Conservation (phyloP, 2,329 filamentous ascomycete genomes). For the Hymenoscyphus linearis region DNA sequence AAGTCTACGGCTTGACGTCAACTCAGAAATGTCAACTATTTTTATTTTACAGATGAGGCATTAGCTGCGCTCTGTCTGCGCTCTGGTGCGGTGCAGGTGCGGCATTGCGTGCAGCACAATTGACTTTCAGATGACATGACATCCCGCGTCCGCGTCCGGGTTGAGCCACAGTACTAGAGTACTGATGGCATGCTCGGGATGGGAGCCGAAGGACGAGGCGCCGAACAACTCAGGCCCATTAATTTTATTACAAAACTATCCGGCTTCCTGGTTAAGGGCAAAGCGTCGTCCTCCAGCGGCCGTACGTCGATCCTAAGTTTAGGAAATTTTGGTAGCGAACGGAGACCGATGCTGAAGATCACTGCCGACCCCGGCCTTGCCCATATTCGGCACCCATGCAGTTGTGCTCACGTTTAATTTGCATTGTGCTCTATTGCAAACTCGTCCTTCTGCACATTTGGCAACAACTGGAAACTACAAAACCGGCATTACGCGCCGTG, state of each 20-base stretch:
- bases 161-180: background rate
- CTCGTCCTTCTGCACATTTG: background rate
- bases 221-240: background rate
- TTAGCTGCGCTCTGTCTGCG: background rate
- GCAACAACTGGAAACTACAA: background rate
- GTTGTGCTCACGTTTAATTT: conserved; percentile 11
- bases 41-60: background rate
- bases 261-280: conserved; percentile 21
- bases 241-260: conserved; percentile 11
- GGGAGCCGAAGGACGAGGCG: background rate
- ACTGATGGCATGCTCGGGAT: background rate
- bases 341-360: conserved; percentile 18
- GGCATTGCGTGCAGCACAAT: background rate
- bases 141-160: background rate
- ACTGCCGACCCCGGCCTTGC: conserved; percentile 3
- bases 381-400: conserved; percentile 11
- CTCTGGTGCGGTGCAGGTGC: too few relatives aligned
- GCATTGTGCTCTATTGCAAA: background rate
- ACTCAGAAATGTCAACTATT: background rate
- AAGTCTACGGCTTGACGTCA: background rate
- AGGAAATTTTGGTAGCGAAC: conserved; percentile 17
- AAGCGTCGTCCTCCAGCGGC: conserved; percentile 14
- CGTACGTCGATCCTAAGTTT: conserved; percentile 18
- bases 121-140: background rate
- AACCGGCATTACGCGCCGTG: background rate